Percentiles rank a stretch among this genome's conserved stretches.
phyloP scores from a whole-genome alignment of 352 stramenopile genomes.

The Phytophthora chlamydospora region DNA sequence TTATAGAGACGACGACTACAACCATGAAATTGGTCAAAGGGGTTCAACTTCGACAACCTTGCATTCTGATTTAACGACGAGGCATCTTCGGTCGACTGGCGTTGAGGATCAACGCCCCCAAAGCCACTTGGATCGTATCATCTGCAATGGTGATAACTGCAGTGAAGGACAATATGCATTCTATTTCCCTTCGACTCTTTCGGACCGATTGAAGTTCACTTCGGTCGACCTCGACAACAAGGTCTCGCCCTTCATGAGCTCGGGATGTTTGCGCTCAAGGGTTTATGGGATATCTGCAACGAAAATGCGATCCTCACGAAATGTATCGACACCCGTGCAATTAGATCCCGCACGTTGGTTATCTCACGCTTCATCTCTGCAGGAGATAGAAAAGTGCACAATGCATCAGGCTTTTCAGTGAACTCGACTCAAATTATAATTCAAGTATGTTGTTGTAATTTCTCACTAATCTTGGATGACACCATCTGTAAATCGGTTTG shows the following conservation, averaged over 20 bases:
- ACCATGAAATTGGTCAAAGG: constrained; percentile 33
- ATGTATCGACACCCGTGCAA: too few relatives aligned
- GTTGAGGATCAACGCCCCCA: constrained; percentile 25
- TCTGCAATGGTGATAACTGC: constrained; percentile 32
- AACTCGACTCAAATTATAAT: too few relatives aligned
- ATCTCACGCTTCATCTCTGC: too few relatives aligned
- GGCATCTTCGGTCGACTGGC: constrained; percentile 21
- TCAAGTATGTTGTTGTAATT: too few relatives aligned
- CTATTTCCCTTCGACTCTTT: not conserved
- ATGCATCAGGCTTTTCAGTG: too few relatives aligned
- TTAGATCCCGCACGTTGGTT: too few relatives aligned
- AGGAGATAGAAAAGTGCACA: too few relatives aligned
- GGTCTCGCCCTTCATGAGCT: constrained; percentile 42
- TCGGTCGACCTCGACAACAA: constrained; percentile 23
- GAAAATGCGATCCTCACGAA: constrained; percentile 11
- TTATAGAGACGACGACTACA: constrained; percentile 27
- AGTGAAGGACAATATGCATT: constrained; percentile 15
- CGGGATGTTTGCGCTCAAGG: constrained; percentile 10
- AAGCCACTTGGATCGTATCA: constrained; percentile 18
- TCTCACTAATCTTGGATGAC: too few relatives aligned
- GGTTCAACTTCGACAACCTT: constrained; percentile 34
- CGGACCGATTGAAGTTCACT: constrained; percentile 25
- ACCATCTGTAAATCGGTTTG: too few relatives aligned
- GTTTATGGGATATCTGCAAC: constrained; percentile 26
- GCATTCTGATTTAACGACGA: constrained; percentile 30